phyloP scores from a whole-genome alignment of 2,329 filamentous ascomycete species.

The Cordyceps javanica region DNA sequence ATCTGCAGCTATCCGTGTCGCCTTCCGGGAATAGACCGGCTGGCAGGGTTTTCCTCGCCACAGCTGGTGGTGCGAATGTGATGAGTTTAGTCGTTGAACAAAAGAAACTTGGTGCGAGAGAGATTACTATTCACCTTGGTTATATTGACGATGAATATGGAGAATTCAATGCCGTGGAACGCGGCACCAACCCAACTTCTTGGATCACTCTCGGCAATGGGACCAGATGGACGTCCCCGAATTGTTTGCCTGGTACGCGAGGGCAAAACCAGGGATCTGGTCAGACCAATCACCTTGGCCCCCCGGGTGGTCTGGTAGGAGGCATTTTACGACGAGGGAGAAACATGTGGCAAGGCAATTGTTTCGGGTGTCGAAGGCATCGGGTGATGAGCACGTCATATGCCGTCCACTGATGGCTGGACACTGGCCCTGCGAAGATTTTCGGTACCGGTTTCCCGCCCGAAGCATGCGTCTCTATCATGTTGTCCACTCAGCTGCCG shows the following conservation, averaged over 20 bases:
- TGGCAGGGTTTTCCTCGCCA: not conserved
- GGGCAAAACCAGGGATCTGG: not conserved
- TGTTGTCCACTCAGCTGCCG: not conserved
- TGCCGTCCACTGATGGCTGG: not conserved
- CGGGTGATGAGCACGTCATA: not conserved
- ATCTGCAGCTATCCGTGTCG: slow-evolving; percentile 5
- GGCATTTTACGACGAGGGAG: not conserved
- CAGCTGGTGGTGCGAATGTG: not conserved
- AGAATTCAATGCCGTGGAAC: slow-evolving; percentile 6
- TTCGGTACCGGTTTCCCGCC: not conserved
- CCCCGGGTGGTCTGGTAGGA: too few relatives aligned
- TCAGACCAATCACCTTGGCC: not conserved
- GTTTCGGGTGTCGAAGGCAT: slow-evolving; percentile 7
- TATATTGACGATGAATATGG: not conserved
- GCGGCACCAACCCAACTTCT: slow-evolving; percentile 1
- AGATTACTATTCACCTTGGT: not conserved
- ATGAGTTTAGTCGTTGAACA: too few relatives aligned
- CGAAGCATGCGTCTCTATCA: not conserved
- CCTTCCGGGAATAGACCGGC: not conserved
- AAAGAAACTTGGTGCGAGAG: not conserved
- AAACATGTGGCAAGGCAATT: not conserved
- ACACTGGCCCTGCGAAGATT: not conserved
- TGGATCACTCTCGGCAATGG: not conserved
- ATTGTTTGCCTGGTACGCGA: not conserved
- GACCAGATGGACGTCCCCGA: not conserved